Evolutionary conservation across 1,139 yeast species (phyloP).

Genomic region (Blastobotrys malaysiensis): DNA sequence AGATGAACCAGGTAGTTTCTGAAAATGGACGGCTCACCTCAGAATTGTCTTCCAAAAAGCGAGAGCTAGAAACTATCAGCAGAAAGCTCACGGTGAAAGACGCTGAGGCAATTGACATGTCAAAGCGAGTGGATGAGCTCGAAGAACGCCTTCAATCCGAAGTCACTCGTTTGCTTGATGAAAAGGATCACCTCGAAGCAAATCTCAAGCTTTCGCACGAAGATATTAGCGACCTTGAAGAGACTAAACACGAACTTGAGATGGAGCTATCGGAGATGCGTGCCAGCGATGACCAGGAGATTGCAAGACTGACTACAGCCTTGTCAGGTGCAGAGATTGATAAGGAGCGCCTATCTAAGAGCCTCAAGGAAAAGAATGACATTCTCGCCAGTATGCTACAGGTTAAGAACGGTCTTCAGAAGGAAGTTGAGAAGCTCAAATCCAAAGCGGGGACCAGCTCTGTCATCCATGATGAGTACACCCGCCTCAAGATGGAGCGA

Average conservation of each 20-base stretch:
- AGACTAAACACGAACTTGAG: not conserved
- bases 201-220: not conserved
- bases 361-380: not conserved
- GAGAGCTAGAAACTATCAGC: not conserved
- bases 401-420: not conserved
- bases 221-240: not conserved
- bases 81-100: not conserved
- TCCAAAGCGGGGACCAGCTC: not conserved
- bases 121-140: not conserved
- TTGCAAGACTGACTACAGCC: not conserved
- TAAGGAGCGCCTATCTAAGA: not conserved
- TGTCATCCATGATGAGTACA: not conserved
- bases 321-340: not conserved
- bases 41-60: not conserved
- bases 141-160: not conserved
- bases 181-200: not conserved
- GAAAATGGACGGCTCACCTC: slow-evolving; percentile 10
- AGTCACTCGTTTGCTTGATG: not conserved
- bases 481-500: slow-evolving; percentile 4
- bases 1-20: slow-evolving; percentile 10
- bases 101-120: not conserved
- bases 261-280: not conserved
- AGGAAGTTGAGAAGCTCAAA: not conserved
- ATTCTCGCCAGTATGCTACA: not conserved
- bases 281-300: not conserved